These are phyloP conservation scores for Cucurbita argyrosperma DNA, from an alignment of 306 rosid species.

Conservation along the genomic window DNA sequence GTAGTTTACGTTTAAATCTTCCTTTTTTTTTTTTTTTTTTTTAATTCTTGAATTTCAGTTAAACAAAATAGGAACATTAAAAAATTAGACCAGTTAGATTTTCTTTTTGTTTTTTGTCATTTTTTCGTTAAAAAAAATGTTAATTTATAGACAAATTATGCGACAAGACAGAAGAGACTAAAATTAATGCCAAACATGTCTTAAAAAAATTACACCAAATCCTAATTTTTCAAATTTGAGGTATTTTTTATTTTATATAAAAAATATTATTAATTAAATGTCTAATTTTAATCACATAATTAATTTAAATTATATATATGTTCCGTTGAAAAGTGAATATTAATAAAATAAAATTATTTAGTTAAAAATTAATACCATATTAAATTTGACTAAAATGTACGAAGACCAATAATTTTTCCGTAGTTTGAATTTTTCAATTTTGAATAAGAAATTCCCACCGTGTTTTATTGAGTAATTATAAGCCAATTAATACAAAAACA, in stretches of 20 bases:
- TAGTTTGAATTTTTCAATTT: not conserved
- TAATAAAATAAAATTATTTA: too few relatives aligned
- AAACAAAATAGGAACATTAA: not conserved
- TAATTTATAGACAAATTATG: too few relatives aligned
- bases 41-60: not conserved
- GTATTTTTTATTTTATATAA: not conserved
- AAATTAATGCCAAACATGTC: too few relatives aligned
- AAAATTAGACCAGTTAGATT: not conserved
- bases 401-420: not conserved
- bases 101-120: not conserved
- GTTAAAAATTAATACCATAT: not conserved
- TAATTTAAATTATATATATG: too few relatives aligned
- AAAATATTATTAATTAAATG: not conserved
- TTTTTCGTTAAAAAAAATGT: not conserved
- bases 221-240: too few relatives aligned
- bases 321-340: too few relatives aligned
- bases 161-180: too few relatives aligned
- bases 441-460: not conserved
- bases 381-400: not conserved
- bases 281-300: too few relatives aligned
- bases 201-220: too few relatives aligned
- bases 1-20: not conserved
- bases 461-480: not conserved
- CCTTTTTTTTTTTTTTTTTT: not conserved
- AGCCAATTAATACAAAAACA: not conserved